Conservation (phyloP, 1,139 yeast species). For the Spencermartinsiella ligniputridi region DNA sequence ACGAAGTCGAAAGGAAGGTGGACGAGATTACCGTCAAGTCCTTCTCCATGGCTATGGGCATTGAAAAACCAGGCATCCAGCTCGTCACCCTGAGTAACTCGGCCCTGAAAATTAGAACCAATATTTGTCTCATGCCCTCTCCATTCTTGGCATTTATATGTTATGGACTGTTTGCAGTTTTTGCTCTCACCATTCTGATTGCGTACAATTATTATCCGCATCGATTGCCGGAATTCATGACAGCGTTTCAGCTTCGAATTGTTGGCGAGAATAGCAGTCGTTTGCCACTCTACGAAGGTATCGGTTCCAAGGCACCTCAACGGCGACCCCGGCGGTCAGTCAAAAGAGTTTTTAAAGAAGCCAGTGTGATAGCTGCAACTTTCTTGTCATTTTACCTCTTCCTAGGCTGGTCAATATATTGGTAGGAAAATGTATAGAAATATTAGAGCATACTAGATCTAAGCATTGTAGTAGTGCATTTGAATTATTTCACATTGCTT, state of each 20-base stretch:
- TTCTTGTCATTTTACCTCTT: background rate
- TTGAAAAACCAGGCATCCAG: constrained; percentile 79
- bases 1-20: constrained; percentile 30
- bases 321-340: background rate
- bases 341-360: constrained; percentile 1
- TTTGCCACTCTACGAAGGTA: background rate
- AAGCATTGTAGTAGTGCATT: too few relatives aligned
- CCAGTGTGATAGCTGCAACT: constrained; percentile 6
- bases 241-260: background rate
- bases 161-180: constrained; percentile 26
- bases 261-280: background rate
- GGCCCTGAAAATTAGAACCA: constrained; percentile 33
- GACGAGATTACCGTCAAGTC: constrained; percentile 86
- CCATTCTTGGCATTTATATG: constrained; percentile 50
- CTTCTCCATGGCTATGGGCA: constrained; percentile 91
- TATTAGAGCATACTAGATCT: too few relatives aligned
- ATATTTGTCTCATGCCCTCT: constrained; percentile 66
- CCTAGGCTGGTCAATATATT: constrained; percentile 3
- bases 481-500: too few relatives aligned
- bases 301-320: background rate
- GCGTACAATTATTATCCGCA: constrained; percentile 19
- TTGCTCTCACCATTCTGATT: constrained; percentile 16
- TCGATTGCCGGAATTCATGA: constrained; percentile 9
- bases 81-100: constrained; percentile 52
- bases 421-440: too few relatives aligned